Base-by-base conservation (phyloP, 805 yeast species). In the Barnettozyma botsteinii region DNA sequence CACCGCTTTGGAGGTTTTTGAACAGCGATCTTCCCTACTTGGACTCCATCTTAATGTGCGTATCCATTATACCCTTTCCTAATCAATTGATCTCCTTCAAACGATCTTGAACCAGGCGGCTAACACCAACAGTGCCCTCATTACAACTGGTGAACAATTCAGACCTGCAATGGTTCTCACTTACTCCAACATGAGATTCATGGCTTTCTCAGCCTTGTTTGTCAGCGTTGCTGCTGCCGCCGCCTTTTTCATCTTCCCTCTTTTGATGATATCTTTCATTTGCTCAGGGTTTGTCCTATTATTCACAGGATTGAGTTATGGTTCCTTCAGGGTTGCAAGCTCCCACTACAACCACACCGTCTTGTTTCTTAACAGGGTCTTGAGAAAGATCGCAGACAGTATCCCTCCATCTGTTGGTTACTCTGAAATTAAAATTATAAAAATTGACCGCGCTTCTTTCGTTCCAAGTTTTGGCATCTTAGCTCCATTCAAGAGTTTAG, bases 381-480 rank as follows among this genome's bases (percentile, higher is more conserved):
- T 50, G 25, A 52, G 57, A 42, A 47, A 41, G 28, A 38, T 51
- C 51, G 53, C 51, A 46, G 56, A 49, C 31, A 48, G 42, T 35
- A 49, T 57, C 24, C 61, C 61, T 9, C 60, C 61, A 8, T 54
- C 58, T 17, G 58, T 57, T 19, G 60, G 59, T 8, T 35, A 42
- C 14, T 42, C 37, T 14, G 60, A 56, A 33, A 42, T 49, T n/a
- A 27, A 36, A 23, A 15, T 38, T 5, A n/a, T 33, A 18, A 39
- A 36, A 13, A 30, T 33, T 20, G 17, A 23, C 7, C 18, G n/a
- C n/a, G 7, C 32, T 10, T 42, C 36, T 20, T 7, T 7, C 7
- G 13, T 37, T 22, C 41, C 46, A 26, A 20, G 14, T 17, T 5
- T 34, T 6, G 37, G 31, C 5, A 11, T 42, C 18, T 12, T 19